Evolutionary conservation across 805 yeast species (phyloP).

Genomic region (Myxozyma vanderwaltii): DNA sequence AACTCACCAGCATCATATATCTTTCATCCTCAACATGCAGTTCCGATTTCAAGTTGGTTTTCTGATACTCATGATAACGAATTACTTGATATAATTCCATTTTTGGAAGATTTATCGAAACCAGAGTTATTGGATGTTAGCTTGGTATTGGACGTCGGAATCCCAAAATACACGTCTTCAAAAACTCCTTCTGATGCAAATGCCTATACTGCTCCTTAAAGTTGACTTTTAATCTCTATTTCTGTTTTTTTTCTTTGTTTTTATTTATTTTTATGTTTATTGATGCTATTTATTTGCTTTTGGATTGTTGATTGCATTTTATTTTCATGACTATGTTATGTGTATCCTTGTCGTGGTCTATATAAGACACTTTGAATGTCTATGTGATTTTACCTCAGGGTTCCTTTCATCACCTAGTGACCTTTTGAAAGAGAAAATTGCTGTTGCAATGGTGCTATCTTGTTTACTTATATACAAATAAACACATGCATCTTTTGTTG

Average conservation of each 20-base stretch:
- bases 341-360: no score
- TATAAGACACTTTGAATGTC: no score
- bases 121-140: conserved; percentile 78
- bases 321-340: no score
- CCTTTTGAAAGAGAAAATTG: no score
- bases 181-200: not conserved
- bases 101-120: conserved; percentile 78
- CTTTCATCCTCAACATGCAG: conserved; percentile 96
- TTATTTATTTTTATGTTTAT: no score
- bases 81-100: conserved; percentile 84
- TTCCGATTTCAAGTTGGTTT: conserved; percentile 97
- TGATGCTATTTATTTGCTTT: no score
- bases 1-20: conserved; percentile 98
- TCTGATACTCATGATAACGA: conserved; percentile 97
- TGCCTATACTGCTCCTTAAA: not conserved
- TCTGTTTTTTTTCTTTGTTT: not conserved
- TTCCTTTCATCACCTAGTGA: no score
- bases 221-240: not conserved
- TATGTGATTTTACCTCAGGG: no score
- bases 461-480: no score
- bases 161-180: conserved; percentile 14
- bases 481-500: no score
- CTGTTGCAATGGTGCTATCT: no score
- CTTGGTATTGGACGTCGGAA: conserved; percentile 72
- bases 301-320: no score